Evolutionary conservation across 2,329 filamentous ascomycete genomes (phyloP), one percentile per base, ranked within the genome.

Genomic region (Chalaropsis ovoidea): DNA sequence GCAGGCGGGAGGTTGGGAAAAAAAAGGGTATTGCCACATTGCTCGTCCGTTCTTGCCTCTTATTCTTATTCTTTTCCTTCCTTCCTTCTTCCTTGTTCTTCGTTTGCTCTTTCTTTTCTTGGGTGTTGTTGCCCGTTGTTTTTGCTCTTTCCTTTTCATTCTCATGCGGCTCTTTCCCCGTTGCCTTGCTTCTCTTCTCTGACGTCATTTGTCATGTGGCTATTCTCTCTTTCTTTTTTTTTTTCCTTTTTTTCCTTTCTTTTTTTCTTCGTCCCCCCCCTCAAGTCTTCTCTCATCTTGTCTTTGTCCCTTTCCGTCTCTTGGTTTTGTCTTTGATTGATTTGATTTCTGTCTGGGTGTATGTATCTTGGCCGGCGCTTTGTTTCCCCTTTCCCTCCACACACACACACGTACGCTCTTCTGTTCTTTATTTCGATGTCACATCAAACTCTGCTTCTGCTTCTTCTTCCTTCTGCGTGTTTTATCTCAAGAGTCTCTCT

Each of bases 351-450:
- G 35, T 6, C 4, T 39, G 35, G 35, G 35, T 39, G 35, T 39
- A 39, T 52, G 47, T 39, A 31, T 58, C 54, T 35, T 39, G 54
- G 54, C 27, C 31, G 54, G 54, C 54, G 54, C 31, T 35, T 58
- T 58, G 27, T 58, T 58, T 58, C 52, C 27, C 24, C 27, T 5
- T 22, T 22, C 27, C 8, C 27, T 6, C 31, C 52, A 10, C 27
- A 39, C 43, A 45, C 43, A 45, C 13, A 58, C 27, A 58, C 15
- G 39, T n/a, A 58, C 17, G 31, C 19, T 47, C 27, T 41, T 39
- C 35, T 64, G 24, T 64, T 58, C 17, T 65, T 39, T 65, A 45
- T 65, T 27, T 22, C n/a, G 5, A 24, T 61, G 17, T 60, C 43
- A 19, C n/a, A 41, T 56, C 19, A 39, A 41, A 27, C 27, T 19